Percentiles rank a stretch among this genome's conserved stretches.
phyloP scores from a whole-genome alignment of 2,329 filamentous ascomycete genomes.

The Trichoderma brevicompactum region DNA sequence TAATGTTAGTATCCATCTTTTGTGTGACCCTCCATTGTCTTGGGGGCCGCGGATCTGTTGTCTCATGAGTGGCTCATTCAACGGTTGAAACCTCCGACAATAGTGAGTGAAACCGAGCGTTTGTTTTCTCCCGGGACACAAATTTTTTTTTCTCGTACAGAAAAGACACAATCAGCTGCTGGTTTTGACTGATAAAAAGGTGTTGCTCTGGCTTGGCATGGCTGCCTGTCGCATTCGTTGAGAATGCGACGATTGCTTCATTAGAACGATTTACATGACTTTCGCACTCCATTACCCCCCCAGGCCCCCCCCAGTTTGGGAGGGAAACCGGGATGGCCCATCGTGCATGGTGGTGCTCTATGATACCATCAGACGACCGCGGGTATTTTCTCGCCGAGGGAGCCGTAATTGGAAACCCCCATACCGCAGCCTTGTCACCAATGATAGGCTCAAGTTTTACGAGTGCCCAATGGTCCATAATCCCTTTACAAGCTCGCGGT shows the following conservation, averaged over 20 bases:
- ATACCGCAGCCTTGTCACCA: slow-evolving; percentile 7
- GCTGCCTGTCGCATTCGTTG: slow-evolving; percentile 2
- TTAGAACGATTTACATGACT: not conserved
- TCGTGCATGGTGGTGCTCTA: slow-evolving; percentile 10
- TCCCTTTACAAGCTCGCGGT: not conserved
- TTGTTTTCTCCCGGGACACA: not conserved
- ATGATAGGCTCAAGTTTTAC: slow-evolving; percentile 18
- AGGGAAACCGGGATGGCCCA: slow-evolving; percentile 3
- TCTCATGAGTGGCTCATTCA: not conserved
- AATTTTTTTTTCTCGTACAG: not conserved
- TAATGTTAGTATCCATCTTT: not conserved
- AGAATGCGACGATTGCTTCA: not conserved
- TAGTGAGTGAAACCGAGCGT: not conserved
- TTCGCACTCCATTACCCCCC: not conserved
- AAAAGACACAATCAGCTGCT: not conserved
- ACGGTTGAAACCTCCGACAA: not conserved
- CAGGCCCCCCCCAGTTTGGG: slow-evolving; percentile 17
- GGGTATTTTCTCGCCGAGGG: slow-evolving; percentile 15
- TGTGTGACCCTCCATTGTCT: slow-evolving; percentile 18
- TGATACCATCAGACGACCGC: slow-evolving; percentile 5
- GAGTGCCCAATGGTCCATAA: slow-evolving; percentile 13
- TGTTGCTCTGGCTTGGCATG: not conserved
- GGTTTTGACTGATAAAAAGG: not conserved
- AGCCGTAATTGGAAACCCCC: slow-evolving; percentile 6
- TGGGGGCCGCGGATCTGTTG: slow-evolving; percentile 8